A percentile compares a stretch with the other conserved stretches of the same genome.
Conservation (phyloP, 140 eudicot species). For the Oenanthe javanica region DNA sequence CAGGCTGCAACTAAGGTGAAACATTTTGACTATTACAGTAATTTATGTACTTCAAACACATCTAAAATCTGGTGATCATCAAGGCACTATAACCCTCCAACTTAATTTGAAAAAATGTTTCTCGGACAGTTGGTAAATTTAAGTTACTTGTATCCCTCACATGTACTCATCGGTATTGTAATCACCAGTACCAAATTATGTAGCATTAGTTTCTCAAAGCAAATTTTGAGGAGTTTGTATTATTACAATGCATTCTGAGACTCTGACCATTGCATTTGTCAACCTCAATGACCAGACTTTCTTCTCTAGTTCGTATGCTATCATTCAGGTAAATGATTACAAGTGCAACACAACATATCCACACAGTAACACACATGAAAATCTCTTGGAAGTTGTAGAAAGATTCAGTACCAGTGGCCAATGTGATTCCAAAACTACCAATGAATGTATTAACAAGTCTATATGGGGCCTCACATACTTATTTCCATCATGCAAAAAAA, state of each 20-base stretch:
- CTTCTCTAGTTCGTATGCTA: not conserved
- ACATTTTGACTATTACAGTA: not conserved
- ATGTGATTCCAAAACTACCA: not conserved
- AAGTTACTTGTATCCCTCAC: not conserved
- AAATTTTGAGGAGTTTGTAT: not conserved
- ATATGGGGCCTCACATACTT: not conserved
- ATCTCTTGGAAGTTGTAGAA: not conserved
- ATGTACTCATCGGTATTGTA: not conserved
- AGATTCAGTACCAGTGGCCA: not conserved
- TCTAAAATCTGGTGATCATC: not conserved
- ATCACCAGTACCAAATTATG: not conserved
- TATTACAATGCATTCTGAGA: not conserved
- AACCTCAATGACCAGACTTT: not conserved
- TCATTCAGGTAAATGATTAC: not conserved
- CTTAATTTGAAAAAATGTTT: too few species aligned
- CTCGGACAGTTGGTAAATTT: not conserved
- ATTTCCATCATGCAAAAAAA: not conserved
- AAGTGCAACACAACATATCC: not conserved
- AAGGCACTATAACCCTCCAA: too few species aligned
- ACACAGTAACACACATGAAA: not conserved
- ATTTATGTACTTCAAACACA: not conserved
- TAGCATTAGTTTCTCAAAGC: not conserved
- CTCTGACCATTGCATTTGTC: not conserved
- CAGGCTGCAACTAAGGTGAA: not conserved
- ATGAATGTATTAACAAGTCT: not conserved